Evolutionary conservation across 1,284 basidiomycete genomes (phyloP).

Genomic region (Puccinia polysora): DNA sequence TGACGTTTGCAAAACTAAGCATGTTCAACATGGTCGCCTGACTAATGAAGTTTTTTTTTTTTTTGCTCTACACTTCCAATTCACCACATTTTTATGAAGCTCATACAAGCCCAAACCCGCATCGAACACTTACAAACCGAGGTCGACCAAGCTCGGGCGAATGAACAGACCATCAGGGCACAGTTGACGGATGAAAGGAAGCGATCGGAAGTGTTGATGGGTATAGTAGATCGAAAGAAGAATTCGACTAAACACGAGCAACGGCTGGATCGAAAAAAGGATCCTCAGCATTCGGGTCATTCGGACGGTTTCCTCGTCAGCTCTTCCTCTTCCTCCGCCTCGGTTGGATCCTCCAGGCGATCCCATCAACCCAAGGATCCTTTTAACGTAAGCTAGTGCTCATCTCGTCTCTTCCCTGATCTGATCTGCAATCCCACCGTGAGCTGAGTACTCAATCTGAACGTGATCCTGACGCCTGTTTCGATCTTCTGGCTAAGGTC

Average conservation of each 20-base stretch:
- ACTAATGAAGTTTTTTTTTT: neutral
- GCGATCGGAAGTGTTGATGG: neutral
- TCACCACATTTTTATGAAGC: no score
- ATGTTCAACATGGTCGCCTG: no score
- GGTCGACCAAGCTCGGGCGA: neutral
- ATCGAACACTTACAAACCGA: conserved; percentile 17
- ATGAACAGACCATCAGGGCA: neutral
- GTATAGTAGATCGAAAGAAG: conserved; percentile 2
- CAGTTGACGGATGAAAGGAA: conserved; percentile 12
- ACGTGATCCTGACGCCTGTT: no score
- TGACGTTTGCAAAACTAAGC: neutral
- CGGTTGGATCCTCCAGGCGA: conserved; percentile 2
- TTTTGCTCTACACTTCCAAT: neutral
- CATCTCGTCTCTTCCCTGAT: neutral
- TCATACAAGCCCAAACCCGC: conserved; percentile 25
- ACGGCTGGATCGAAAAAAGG: neutral
- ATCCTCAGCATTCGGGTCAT: neutral
- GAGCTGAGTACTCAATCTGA: no score
- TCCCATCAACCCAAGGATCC: neutral
- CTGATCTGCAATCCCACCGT: no score
- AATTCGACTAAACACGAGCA: neutral
- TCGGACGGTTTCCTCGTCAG: no score
- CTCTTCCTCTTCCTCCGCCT: conserved; percentile 8
- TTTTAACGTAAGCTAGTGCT: no score
- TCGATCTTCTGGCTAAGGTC: no score